Evolutionary conservation across 257 asterid species (phyloP), one percentile per base, ranked within the genome.

Genomic region (Ilex aquifolium): DNA sequence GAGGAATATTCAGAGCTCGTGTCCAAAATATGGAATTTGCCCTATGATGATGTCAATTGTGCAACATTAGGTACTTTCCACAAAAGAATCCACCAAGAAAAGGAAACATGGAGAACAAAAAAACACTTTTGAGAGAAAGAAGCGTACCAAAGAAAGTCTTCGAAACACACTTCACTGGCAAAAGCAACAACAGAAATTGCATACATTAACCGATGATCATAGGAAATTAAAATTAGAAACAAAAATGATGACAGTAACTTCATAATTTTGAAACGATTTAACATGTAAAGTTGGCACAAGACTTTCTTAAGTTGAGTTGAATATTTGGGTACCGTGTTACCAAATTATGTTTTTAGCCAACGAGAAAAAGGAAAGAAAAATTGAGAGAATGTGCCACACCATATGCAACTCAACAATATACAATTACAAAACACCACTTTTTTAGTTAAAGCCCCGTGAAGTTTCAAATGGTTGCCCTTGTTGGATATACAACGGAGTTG

Each of bases 11-110:
- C 57, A 87, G 81, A 30, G 99, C 99, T 59, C 99, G 87, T 69
- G 91, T 83, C 99, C 99, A 92, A 76, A 92, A 92, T 64, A 92
- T 72, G 64, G 99, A 92, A 76, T 89, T 89, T 61, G 97, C 99
- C 99, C 99, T 92, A 79, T 49, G 40, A 67, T 65, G 12, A 80
- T 64, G 62, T 57, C 64, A 63, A 64, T n/a, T 13, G 57, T 62
- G 57, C 57, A 59, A 68, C 49, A 75, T 77, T 63, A 77, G 81
- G 66, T 39, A 69, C 56, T 71, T 59, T 31, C 30, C 32, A 32
- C 48, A 65, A 54, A 12, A 56, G 31, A 48, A 65, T 21, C 46
- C 60, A 13, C 44, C 7, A 49, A 51, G 70, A 11, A 65, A 39
- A 14, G 31, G 42, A 56, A 46, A 51, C 31, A 66, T 31, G 58